Evolutionary conservation across 495 filamentous ascomycete genomes (phyloP).

Genomic region (Aspergillus haitiensis): DNA sequence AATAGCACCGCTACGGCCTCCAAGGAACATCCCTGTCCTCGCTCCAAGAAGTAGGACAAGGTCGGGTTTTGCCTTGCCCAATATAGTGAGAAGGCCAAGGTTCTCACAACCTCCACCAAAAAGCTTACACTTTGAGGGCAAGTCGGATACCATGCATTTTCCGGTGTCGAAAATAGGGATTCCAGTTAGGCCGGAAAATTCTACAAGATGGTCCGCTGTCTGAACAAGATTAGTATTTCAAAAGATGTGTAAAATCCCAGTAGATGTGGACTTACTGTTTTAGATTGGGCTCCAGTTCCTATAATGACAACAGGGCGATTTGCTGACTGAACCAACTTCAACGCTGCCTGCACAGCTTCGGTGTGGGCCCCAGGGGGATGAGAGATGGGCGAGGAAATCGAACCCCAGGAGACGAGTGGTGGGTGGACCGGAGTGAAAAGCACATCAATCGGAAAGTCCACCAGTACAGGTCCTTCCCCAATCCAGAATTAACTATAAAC

Average conservation of each 20-base stretch:
- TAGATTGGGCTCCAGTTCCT: slow-evolving; percentile 25
- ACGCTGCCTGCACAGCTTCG: slow-evolving; percentile 21
- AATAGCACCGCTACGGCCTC: slow-evolving; percentile 27
- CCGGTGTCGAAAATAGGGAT: slow-evolving; percentile 30
- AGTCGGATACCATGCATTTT: slow-evolving; percentile 21
- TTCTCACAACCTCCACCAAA: slow-evolving; percentile 17
- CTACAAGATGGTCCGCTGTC: slow-evolving; percentile 20
- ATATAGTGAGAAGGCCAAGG: slow-evolving; percentile 16
- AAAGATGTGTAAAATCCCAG: neutral
- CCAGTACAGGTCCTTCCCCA: slow-evolving; percentile 25
- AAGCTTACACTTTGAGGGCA: slow-evolving; percentile 15
- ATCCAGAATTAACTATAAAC: no score
- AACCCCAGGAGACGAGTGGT: slow-evolving; percentile 33
- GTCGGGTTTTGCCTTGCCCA: slow-evolving; percentile 20
- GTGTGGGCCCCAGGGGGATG: slow-evolving; percentile 25
- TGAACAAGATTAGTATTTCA: neutral
- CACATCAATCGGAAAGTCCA: slow-evolving; percentile 35
- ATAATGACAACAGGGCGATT: slow-evolving; percentile 29
- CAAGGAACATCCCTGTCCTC: slow-evolving; percentile 34
- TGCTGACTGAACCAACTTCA: slow-evolving; percentile 19
- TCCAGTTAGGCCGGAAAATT: slow-evolving; percentile 20
- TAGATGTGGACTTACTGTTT: slow-evolving; percentile 11
- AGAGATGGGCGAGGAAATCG: slow-evolving; percentile 26
- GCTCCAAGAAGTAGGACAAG: slow-evolving; percentile 30
- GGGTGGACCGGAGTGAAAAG: slow-evolving; percentile 29